phyloP scores from a whole-genome alignment of 1,284 basidiomycete species.

The Tilletia horrida region DNA sequence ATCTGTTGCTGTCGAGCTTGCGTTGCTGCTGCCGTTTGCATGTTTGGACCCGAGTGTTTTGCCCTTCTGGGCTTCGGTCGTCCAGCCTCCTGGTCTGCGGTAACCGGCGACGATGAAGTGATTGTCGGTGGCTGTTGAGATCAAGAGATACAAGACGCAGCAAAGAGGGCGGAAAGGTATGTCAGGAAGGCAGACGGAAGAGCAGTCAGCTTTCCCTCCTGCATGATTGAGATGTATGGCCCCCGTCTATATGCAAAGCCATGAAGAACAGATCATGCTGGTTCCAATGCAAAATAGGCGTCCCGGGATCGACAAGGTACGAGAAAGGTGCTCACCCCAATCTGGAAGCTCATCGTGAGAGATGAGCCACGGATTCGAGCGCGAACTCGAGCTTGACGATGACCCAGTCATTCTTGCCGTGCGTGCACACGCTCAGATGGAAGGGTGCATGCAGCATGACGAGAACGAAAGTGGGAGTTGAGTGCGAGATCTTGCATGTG shows the following conservation, averaged over 20 bases:
- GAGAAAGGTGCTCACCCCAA: slow-evolving; percentile 42
- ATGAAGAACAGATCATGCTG: no score
- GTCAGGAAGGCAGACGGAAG: not conserved
- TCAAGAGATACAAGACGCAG: not conserved
- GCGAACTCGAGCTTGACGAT: not conserved
- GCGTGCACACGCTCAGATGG: no score
- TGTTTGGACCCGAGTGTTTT: slow-evolving; percentile 7
- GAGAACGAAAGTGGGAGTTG: no score
- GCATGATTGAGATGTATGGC: no score
- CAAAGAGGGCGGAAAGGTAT: not conserved
- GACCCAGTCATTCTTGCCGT: no score
- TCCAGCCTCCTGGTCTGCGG: slow-evolving; percentile 45
- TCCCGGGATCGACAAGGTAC: no score
- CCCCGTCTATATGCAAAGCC: no score
- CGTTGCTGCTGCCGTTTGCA: not conserved
- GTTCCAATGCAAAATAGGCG: no score
- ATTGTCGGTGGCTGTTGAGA: slow-evolving; percentile 39
- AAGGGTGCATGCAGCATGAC: no score
- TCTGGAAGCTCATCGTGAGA: slow-evolving; percentile 41
- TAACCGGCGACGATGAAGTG: slow-evolving; percentile 48
- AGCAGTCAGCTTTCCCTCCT: not conserved
- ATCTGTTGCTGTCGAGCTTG: slow-evolving; percentile 20
- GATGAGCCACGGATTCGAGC: slow-evolving; percentile 38
- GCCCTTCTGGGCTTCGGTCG: not conserved
- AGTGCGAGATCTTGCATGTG: no score